Percentiles rank a stretch among this genome's conserved stretches.
phyloP scores from a whole-genome alignment of 2,329 filamentous ascomycete species.

The Cladosporium sp. region DNA sequence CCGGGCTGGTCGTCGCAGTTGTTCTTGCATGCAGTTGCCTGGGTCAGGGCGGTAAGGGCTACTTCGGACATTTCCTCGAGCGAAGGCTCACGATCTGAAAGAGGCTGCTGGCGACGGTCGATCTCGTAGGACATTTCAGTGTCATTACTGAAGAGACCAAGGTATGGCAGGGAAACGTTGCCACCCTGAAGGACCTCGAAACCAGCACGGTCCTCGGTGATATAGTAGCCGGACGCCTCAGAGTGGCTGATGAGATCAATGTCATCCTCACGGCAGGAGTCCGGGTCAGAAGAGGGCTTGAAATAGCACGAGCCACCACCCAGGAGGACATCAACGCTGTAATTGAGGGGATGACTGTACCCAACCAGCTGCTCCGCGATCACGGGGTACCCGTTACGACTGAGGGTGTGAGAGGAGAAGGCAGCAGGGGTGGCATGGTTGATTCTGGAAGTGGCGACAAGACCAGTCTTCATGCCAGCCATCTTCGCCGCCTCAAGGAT shows the following conservation, averaged over 20 bases:
- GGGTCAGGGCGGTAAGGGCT: slow-evolving; percentile 35
- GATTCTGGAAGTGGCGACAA: slow-evolving; percentile 41
- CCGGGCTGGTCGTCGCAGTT: slow-evolving; percentile 27
- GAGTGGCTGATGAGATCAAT: slow-evolving; percentile 36
- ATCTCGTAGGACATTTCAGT: slow-evolving; percentile 37
- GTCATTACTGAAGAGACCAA: slow-evolving; percentile 36
- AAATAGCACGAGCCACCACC: slow-evolving; percentile 41
- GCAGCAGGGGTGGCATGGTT: slow-evolving; percentile 33
- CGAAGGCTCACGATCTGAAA: slow-evolving; percentile 34
- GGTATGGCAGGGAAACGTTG: slow-evolving; percentile 30
- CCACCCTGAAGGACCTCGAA: slow-evolving; percentile 31
- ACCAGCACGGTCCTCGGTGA: slow-evolving; percentile 33
- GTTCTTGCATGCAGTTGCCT: slow-evolving; percentile 26
- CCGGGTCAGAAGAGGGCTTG: slow-evolving; percentile 34
- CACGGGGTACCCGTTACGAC: slow-evolving; percentile 33
- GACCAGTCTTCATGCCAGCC: slow-evolving; percentile 37
- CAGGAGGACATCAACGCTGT: slow-evolving; percentile 37
- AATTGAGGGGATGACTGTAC: slow-evolving; percentile 36
- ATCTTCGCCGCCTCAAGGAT: slow-evolving; percentile 39
- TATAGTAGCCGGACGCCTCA: slow-evolving; percentile 31
- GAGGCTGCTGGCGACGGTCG: slow-evolving; percentile 28
- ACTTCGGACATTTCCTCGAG: slow-evolving; percentile 37
- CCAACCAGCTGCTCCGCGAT: slow-evolving; percentile 40
- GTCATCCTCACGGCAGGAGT: slow-evolving; percentile 36
- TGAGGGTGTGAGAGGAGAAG: slow-evolving; percentile 33